Evolutionary conservation across 2,329 filamentous ascomycete genomes (phyloP).

Genomic region (Hypoxylon sp.): DNA sequence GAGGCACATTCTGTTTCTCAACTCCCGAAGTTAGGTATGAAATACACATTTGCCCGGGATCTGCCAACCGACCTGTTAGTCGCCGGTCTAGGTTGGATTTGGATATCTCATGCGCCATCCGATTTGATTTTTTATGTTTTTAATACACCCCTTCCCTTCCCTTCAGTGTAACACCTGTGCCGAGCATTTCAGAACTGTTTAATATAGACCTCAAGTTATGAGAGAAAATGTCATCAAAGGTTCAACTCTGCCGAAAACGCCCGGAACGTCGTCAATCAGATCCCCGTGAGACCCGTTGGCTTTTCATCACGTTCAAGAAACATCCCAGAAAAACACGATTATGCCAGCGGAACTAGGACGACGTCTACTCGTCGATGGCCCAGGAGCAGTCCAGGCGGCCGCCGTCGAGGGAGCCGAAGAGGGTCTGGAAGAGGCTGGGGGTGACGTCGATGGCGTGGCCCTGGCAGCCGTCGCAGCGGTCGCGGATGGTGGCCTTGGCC

Average conservation of each 20-base stretch:
- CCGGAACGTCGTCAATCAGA: constrained; percentile 26
- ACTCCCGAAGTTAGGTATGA: not conserved
- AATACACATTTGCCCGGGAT: not conserved
- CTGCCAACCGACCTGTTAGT: constrained; percentile 28
- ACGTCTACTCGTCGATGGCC: constrained; percentile 43
- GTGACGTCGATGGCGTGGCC: constrained; percentile 66
- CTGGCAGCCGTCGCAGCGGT: constrained; percentile 79
- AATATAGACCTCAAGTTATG: constrained; percentile 1
- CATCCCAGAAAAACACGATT: constrained; percentile 19
- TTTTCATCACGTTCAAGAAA: constrained; percentile 21
- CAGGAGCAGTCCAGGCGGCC: constrained; percentile 47
- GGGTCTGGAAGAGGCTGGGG: constrained; percentile 60
- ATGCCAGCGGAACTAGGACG: not conserved
- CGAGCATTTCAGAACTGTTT: constrained; percentile 4
- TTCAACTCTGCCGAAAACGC: not conserved
- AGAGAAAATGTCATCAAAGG: constrained; percentile 30
- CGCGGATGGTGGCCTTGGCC: constrained; percentile 66
- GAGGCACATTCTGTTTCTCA: too few relatives aligned
- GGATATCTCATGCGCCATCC: constrained; percentile 17
- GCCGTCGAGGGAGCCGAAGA: constrained; percentile 56
- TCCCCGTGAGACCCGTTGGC: not conserved
- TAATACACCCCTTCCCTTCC: constrained; percentile 5
- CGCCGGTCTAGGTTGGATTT: constrained; percentile 8
- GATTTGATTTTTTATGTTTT: constrained; percentile 3
- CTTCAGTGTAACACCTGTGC: constrained; percentile 15